Conservation (phyloP, 202 grass and related monocot genomes). For the Miscanthus sacchariflorus region DNA sequence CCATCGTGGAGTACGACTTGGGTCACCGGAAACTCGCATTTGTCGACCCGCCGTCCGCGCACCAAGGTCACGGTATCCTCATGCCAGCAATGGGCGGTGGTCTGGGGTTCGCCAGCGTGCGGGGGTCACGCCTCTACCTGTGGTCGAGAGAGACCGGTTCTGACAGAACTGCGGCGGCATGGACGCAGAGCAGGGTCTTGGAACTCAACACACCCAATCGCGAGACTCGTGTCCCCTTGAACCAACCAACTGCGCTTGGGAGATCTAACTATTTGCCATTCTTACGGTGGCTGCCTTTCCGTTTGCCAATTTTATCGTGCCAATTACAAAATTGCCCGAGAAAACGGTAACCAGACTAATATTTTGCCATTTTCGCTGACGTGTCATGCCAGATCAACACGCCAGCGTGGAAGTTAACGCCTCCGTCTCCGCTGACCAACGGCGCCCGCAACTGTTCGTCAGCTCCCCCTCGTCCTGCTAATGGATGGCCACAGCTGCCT, state of each 20-base stretch:
- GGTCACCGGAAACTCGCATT: neutral
- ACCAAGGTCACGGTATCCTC: neutral
- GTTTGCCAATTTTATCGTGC: too few species aligned
- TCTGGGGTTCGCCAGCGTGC: slow-evolving; percentile 16
- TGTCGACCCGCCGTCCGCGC: neutral
- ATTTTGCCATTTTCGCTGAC: too few species aligned
- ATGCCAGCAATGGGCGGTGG: neutral
- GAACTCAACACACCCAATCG: neutral
- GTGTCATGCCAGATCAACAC: too few species aligned
- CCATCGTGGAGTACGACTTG: slow-evolving; percentile 19
- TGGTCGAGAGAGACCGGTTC: slow-evolving; percentile 27
- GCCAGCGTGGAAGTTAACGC: too few species aligned
- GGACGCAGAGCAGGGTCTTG: slow-evolving; percentile 6
- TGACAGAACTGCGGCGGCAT: neutral
- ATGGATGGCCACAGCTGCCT: neutral
- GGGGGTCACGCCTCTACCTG: neutral
- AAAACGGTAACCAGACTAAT: too few species aligned
- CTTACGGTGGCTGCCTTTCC: too few species aligned
- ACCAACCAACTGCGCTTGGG: neutral
- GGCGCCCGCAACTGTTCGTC: too few species aligned
- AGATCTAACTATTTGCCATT: too few species aligned
- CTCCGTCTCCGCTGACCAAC: too few species aligned
- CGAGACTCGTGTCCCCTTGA: neutral
- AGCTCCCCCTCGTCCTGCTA: too few species aligned
- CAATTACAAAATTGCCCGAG: too few species aligned